Percentiles rank a stretch among this genome's conserved stretches.
phyloP scores from a whole-genome alignment of 306 rosid genomes.

The Lablab purpureus region DNA sequence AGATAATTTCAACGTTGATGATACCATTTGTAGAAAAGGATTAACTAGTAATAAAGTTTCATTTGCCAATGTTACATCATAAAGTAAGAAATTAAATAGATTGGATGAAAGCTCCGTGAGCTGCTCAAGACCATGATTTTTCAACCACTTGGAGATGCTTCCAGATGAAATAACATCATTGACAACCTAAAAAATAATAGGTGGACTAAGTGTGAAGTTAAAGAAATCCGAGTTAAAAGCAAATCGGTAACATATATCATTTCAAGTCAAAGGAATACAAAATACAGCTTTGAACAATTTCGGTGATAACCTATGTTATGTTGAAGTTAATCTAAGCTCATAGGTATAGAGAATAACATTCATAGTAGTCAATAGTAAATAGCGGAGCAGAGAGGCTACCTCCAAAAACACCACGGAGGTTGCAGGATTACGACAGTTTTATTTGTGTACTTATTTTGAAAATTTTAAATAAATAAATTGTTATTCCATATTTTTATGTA shows the following conservation, averaged over 20 bases:
- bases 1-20: constrained; percentile 64
- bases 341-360: neutral
- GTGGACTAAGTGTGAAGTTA: constrained; percentile 25
- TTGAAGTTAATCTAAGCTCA: constrained; percentile 22
- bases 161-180: constrained; percentile 64
- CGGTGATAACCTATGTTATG: neutral
- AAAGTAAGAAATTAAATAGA: constrained; percentile 60
- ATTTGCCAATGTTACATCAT: constrained; percentile 52
- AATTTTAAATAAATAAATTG: too few relatives aligned
- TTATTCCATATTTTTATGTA: too few relatives aligned
- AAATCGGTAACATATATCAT: constrained; percentile 16
- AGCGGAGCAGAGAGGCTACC: too few relatives aligned
- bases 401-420: too few relatives aligned
- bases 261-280: neutral
- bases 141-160: constrained; percentile 79
- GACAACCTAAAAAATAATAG: constrained; percentile 65
- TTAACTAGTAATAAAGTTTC: constrained; percentile 56
- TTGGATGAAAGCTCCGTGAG: constrained; percentile 73
- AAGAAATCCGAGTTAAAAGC: constrained; percentile 15
- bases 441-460: neutral
- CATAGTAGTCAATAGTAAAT: too few relatives aligned
- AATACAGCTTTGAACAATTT: constrained; percentile 13
- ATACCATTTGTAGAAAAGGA: constrained; percentile 62
- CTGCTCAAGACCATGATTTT: constrained; percentile 81
- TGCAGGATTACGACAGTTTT: too few relatives aligned